Base-by-base conservation (phyloP, 2,329 filamentous ascomycete genomes). In the Talaromyces marneffei region DNA sequence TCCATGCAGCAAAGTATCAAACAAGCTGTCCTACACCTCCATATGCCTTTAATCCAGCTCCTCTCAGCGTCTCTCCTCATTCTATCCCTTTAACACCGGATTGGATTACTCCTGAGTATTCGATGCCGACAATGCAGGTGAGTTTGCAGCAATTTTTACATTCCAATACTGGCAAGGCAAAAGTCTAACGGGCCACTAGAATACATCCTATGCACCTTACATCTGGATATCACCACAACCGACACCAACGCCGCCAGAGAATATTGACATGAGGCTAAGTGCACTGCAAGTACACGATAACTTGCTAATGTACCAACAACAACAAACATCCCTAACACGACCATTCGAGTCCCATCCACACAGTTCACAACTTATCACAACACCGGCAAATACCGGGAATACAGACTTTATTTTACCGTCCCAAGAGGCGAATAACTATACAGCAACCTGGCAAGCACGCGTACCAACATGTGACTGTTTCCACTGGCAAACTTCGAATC, bases 401-500 rank as follows among this genome's bases (percentile, higher is more conserved):
- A 2, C n/a, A 23, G 27, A 37, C n/a, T 52, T 23, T 4, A 8
- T 44, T 35, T n/a, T 20, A 20, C 27, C 48, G 27, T 60, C 12
- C 14, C 48, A 37, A 44, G 33, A 35, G 16, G 33, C 25, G 44
- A 29, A 23, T 29, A n/a, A 48, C 40, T 59, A 50, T 20, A 9
- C 37, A 7, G 37, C 44, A 2, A 23, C 37, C 16, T 62, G 52
- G 42, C 50, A 55, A 40, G 23, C 56, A 4, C 48, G 35, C 16
- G 10, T 52, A 20, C 20, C 29, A n/a, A 7, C 48, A 18, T 62
- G 61, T 40, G 52, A 55, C 33, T 62, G 61, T 48, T 59, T 62
- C 23, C 40, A 62, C 12, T 56, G 61, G 56, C 61, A 62, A 23
- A 54, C 56, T 37, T 50, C 48, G 16, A 62, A 57, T 18, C 8